Evolutionary conservation across 768 basidiomycete species (phyloP).

Genomic region (Kwoniella bestiolae): DNA sequence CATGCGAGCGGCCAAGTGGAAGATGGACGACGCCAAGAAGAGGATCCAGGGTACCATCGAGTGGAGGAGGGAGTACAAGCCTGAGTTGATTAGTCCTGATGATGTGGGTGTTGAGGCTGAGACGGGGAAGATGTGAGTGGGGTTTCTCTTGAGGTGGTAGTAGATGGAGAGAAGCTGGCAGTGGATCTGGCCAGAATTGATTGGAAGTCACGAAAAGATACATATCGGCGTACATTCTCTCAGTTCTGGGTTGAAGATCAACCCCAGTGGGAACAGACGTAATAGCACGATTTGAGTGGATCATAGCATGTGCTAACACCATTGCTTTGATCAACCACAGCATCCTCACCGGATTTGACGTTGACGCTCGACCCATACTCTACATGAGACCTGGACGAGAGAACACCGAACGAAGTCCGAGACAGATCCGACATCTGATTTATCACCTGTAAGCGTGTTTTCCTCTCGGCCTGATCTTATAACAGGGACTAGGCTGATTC

Average conservation of each 20-base stretch:
- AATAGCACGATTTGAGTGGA: too few species aligned
- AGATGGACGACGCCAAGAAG: constrained; percentile 73
- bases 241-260: too few species aligned
- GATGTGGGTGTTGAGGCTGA: constrained; percentile 76
- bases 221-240: too few species aligned
- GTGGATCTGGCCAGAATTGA: too few species aligned
- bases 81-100: constrained; percentile 79
- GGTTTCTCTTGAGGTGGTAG: too few species aligned
- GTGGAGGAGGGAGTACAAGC: constrained; percentile 83
- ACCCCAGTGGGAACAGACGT: too few species aligned
- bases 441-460: constrained; percentile 72
- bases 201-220: too few species aligned
- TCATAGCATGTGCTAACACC: too few species aligned
- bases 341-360: constrained; percentile 81
- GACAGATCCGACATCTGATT: constrained; percentile 82
- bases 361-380: constrained; percentile 81
- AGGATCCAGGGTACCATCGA: constrained; percentile 77
- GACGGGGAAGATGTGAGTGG: constrained; percentile 81
- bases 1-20: constrained; percentile 86
- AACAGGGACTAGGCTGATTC: not conserved
- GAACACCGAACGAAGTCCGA: constrained; percentile 75
- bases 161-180: too few species aligned
- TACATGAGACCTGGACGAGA: constrained; percentile 88
- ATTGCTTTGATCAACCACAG: constrained; percentile 57
- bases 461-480: not conserved